Base-by-base conservation (phyloP, 257 asterid genomes). In the Gynochthodes officinalis region DNA sequence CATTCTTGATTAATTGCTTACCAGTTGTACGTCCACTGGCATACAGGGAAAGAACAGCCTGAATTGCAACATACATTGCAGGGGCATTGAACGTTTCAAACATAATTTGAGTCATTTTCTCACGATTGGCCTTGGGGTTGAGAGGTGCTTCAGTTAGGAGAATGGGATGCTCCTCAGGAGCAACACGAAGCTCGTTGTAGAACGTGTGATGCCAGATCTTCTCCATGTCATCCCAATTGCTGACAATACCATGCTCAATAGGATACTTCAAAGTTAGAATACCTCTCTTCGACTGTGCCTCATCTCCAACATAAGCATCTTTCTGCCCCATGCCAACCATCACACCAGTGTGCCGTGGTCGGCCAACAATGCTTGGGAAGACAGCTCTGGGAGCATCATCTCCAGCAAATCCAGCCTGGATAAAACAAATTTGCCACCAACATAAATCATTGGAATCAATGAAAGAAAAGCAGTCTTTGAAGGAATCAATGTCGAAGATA, bases 91-190 rank as follows among this genome's bases (percentile, higher is more conserved):
- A 70, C 43, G 74, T 70, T 70, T 70, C 74, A 16, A 70, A 70
- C 74, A 70, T 70, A 14, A 70, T 70, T 59, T 76, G 80, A 70
- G 89, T 83, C 90, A 86, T 86, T 73, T 86, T 86, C 79, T 86
- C 90, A 32, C 90, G 83, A 81, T 86, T 86, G 35, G 90, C 90
- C 86, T 86, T 86, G 53, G 90, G 90, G 59, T 86, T 86, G 68
- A 86, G 90, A 81, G 90, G 90, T 25, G 90, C 90, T 80, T 86
- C 88, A 8, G 89, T 85, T 3, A 85, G 78, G 53, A 85, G 77
- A 27, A 85, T 81, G 13, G 89, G 89, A 67, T 85, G 89, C 72
- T 85, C 89, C 75, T 85, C 89, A 0, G 89, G 89, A 44, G 89
- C 87, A 60, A 82, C 89, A 74, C 89, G 85, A 42, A 82, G 89